These are phyloP conservation scores for Leptomonas pyrrhocoris DNA, from an alignment of 208 protist genomes.

Conservation along the genomic window DNA sequence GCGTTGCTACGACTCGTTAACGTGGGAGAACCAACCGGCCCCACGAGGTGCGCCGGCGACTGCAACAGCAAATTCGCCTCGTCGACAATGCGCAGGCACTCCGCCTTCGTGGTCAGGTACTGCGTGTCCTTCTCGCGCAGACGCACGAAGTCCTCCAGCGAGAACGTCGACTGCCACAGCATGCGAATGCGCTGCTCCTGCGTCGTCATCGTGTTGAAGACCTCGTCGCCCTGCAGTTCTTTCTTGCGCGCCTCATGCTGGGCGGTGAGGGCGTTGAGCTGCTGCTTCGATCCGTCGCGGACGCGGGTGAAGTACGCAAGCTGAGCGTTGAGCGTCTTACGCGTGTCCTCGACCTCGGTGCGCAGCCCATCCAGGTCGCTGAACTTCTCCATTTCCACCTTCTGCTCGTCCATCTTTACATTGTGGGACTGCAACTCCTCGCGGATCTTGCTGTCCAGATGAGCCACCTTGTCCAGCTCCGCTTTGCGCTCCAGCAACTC, in stretches of 20 bases:
- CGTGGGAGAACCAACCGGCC: slow-evolving; percentile 20
- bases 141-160: slow-evolving; percentile 88
- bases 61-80: slow-evolving; percentile 85
- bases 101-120: slow-evolving; percentile 81
- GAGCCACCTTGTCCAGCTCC: slow-evolving; percentile 89
- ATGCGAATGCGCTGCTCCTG: slow-evolving; percentile 88
- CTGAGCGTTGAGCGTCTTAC: slow-evolving; percentile 50
- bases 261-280: slow-evolving; percentile 64
- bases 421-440: slow-evolving; percentile 79
- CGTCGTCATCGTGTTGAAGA: slow-evolving; percentile 59
- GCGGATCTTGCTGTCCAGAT: slow-evolving; percentile 90
- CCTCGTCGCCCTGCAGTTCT: slow-evolving; percentile 53
- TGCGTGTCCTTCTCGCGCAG: slow-evolving; percentile 90
- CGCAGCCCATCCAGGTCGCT: slow-evolving; percentile 77
- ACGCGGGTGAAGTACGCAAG: slow-evolving; percentile 63
- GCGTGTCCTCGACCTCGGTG: slow-evolving; percentile 64
- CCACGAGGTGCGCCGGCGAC: slow-evolving; percentile 47
- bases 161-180: slow-evolving; percentile 87
- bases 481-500: slow-evolving; percentile 88
- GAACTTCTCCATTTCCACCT: slow-evolving; percentile 79
- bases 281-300: slow-evolving; percentile 74
- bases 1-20: slow-evolving; percentile 13
- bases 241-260: slow-evolving; percentile 60
- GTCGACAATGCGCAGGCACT: slow-evolving; percentile 83
- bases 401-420: slow-evolving; percentile 83